Percentiles rank a stretch among this genome's conserved stretches.
Evolutionary conservation across 306 rosid genomes (phyloP).

Genomic region (Corylus heterophylla): DNA sequence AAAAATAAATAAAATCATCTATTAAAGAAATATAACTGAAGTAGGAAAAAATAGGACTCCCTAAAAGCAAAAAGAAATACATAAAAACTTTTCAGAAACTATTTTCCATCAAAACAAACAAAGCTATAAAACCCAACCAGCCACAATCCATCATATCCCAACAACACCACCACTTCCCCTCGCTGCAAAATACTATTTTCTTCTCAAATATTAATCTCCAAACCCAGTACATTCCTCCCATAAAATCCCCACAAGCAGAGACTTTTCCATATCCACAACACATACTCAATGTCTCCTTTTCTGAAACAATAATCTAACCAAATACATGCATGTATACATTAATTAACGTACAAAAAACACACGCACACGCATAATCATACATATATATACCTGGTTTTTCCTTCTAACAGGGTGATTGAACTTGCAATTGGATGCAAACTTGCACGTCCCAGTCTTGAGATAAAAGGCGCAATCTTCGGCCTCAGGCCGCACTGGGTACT

Average conservation of each 20-base stretch:
- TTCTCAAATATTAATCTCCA: neutral
- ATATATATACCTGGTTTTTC: constrained; percentile 53
- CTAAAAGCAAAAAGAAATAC: neutral
- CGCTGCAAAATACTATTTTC: neutral
- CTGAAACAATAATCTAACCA: neutral
- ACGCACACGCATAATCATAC: neutral
- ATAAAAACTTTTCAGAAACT: neutral
- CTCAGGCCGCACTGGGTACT: constrained; percentile 82
- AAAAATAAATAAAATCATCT: neutral
- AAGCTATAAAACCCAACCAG: neutral
- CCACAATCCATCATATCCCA: neutral
- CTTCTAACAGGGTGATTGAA: constrained; percentile 80
- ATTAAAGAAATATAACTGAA: neutral
- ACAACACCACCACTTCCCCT: neutral
- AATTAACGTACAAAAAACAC: neutral
- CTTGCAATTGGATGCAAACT: constrained; percentile 85
- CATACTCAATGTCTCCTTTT: neutral
- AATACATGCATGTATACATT: neutral
- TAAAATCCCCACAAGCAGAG: neutral
- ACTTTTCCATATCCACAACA: neutral
- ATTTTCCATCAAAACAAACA: neutral
- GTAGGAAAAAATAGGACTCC: neutral
- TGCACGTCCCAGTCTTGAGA: constrained; percentile 83
- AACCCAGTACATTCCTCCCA: neutral
- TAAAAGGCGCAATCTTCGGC: constrained; percentile 90